These are phyloP conservation scores for Sindora glabra DNA, from an alignment of 306 rosid genomes.

Conservation along the genomic window DNA sequence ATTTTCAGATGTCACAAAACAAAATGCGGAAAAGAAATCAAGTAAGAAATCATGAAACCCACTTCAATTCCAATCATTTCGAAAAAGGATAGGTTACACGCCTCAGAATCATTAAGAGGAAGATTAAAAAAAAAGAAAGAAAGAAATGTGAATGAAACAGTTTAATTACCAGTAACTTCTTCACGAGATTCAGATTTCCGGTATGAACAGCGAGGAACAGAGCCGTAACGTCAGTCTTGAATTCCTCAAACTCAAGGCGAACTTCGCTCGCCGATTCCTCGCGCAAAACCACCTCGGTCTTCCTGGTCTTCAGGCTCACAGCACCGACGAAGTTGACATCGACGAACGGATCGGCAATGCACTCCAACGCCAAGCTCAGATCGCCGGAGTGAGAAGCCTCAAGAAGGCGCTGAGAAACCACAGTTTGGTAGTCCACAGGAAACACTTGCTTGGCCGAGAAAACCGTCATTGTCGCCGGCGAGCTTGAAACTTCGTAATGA, in stretches of 20 bases:
- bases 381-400: constrained; percentile 76
- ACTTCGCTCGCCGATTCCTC: constrained; percentile 61
- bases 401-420: constrained; percentile 71
- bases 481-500: neutral
- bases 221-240: constrained; percentile 75
- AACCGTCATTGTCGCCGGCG: constrained; percentile 50
- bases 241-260: constrained; percentile 54
- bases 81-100: too few relatives aligned
- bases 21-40: neutral
- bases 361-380: constrained; percentile 49
- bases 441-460: constrained; percentile 75
- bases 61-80: neutral
- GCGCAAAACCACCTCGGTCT: constrained; percentile 37
- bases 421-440: constrained; percentile 74
- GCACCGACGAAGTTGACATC: constrained; percentile 90
- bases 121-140: neutral
- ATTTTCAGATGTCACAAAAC: neutral
- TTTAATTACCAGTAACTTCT: constrained; percentile 67
- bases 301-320: constrained; percentile 42
- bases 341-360: constrained; percentile 63
- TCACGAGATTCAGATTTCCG: constrained; percentile 47
- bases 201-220: constrained; percentile 81
- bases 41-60: neutral
- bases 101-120: too few relatives aligned
- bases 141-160: constrained; percentile 15